These are phyloP conservation scores for Boletus fagicola DNA, from an alignment of 768 basidiomycete species.

Conservation along the genomic window DNA sequence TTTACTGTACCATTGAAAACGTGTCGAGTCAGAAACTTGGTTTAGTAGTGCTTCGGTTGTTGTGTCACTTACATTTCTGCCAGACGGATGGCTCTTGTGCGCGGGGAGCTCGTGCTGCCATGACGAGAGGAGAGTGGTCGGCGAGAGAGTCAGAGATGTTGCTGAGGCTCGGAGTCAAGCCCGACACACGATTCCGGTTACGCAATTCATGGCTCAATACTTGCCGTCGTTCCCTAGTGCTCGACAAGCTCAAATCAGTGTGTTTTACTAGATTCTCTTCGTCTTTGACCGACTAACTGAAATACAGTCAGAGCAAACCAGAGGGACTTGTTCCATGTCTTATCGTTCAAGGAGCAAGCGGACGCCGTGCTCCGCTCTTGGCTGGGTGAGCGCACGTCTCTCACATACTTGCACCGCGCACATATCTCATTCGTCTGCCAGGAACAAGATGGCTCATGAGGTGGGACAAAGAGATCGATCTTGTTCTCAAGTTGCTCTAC, in stretches of 20 bases:
- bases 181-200: slow-evolving; percentile 2
- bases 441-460: slow-evolving; percentile 77
- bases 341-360: slow-evolving; percentile 69
- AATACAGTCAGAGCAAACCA: slow-evolving; percentile 78
- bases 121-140: slow-evolving; percentile 10
- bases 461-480: slow-evolving; percentile 80
- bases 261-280: slow-evolving; percentile 32
- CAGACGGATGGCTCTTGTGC: slow-evolving; percentile 61
- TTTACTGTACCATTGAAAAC: slow-evolving; percentile 46
- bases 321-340: slow-evolving; percentile 75
- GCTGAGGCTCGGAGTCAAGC: neutral
- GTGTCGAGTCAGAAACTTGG: slow-evolving; percentile 13
- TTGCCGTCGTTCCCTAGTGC: slow-evolving; percentile 64
- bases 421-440: slow-evolving; percentile 32
- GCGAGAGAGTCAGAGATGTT: neutral
- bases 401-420: neutral
- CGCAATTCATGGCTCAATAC: slow-evolving; percentile 19
- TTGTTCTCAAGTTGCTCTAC: slow-evolving; percentile 65
- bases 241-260: slow-evolving; percentile 86
- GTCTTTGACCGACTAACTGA: slow-evolving; percentile 8
- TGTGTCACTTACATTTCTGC: slow-evolving; percentile 62
- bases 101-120: slow-evolving; percentile 36
- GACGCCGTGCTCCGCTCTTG: slow-evolving; percentile 73
- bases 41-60: neutral
- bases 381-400: slow-evolving; percentile 53